Evolutionary conservation across 2,329 filamentous ascomycete species (phyloP).

Genomic region (Talaromyces sp.): DNA sequence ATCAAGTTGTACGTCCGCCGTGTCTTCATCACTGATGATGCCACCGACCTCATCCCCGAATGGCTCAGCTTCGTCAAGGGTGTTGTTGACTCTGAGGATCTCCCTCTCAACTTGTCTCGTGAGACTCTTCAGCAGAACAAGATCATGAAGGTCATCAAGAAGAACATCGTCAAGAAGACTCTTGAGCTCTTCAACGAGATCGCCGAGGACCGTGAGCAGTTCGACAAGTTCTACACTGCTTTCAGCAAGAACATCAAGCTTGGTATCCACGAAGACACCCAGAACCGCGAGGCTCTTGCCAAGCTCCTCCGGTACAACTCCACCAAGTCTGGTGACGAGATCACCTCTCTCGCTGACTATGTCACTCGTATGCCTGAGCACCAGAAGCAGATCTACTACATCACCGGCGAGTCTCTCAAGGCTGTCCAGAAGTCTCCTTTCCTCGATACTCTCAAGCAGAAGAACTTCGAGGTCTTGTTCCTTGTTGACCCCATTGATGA

Average conservation of each 20-base stretch:
- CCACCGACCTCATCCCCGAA: slow-evolving; percentile 97
- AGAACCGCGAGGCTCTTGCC: slow-evolving; percentile 88
- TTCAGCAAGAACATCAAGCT: slow-evolving; percentile 99
- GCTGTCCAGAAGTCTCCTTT: slow-evolving; percentile 97
- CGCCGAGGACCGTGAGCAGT: slow-evolving; percentile 98
- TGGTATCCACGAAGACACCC: slow-evolving; percentile 98
- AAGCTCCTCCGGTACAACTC: slow-evolving; percentile 99
- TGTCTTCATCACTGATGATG: slow-evolving; percentile 99
- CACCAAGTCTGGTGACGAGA: slow-evolving; percentile 96
- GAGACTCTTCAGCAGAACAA: slow-evolving; percentile 99
- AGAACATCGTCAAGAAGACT: slow-evolving; percentile 99
- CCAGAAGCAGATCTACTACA: slow-evolving; percentile 99
- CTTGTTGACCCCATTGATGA: slow-evolving; percentile 98
- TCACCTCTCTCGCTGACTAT: slow-evolving; percentile 93
- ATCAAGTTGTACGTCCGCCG: slow-evolving; percentile 99
- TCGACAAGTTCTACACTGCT: slow-evolving; percentile 99
- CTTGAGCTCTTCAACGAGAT: slow-evolving; percentile 99
- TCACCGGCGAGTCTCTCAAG: slow-evolving; percentile 99
- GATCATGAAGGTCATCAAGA: slow-evolving; percentile 99
- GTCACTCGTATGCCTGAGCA: slow-evolving; percentile 99
- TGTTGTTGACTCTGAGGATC: slow-evolving; percentile 99
- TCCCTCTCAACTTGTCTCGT: slow-evolving; percentile 98
- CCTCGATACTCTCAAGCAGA: slow-evolving; percentile 96
- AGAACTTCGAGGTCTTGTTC: slow-evolving; percentile 99
- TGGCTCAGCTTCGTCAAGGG: slow-evolving; percentile 99